A percentile compares a stretch with the other conserved stretches of the same genome.
Conservation (phyloP, 2,329 filamentous ascomycete species). For the Colletotrichum sojae region DNA sequence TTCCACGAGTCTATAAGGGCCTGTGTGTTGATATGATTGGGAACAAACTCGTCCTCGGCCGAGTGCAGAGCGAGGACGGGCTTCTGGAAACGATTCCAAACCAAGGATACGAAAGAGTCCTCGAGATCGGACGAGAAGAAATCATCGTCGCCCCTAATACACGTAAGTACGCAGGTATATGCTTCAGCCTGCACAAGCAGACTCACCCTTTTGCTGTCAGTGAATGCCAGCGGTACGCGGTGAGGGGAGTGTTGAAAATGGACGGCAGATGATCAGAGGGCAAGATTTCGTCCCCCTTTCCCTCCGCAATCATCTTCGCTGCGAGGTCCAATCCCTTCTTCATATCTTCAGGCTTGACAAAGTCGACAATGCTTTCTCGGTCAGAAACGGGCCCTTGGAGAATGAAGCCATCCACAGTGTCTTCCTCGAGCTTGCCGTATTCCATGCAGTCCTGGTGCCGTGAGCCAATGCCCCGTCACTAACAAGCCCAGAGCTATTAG, state of each 20-base stretch:
- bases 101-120: conserved; percentile 66
- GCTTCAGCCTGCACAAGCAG: not conserved
- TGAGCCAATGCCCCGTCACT: conserved; percentile 4
- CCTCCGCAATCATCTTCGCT: conserved; percentile 67
- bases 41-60: conserved; percentile 76
- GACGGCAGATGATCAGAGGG: conserved; percentile 59
- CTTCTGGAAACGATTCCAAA: conserved; percentile 76
- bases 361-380: conserved; percentile 71
- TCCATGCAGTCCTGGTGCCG: conserved; percentile 67
- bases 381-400: conserved; percentile 87
- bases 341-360: conserved; percentile 60
- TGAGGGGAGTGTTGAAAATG: conserved; percentile 61
- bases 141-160: conserved; percentile 80
- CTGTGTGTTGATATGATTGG: conserved; percentile 69
- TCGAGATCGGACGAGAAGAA: conserved; percentile 87
- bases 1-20: conserved; percentile 72
- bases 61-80: conserved; percentile 77
- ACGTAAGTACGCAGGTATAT: not conserved
- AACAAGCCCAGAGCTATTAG: not conserved
- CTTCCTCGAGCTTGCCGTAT: conserved; percentile 61
- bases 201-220: conserved; percentile 66
- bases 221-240: conserved; percentile 67
- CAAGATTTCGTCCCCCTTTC: conserved; percentile 69
- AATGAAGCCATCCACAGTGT: conserved; percentile 80
- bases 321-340: conserved; percentile 64